phyloP scores from a whole-genome alignment of 1,284 basidiomycete genomes.

The Kalmanozyma brasiliensis region DNA sequence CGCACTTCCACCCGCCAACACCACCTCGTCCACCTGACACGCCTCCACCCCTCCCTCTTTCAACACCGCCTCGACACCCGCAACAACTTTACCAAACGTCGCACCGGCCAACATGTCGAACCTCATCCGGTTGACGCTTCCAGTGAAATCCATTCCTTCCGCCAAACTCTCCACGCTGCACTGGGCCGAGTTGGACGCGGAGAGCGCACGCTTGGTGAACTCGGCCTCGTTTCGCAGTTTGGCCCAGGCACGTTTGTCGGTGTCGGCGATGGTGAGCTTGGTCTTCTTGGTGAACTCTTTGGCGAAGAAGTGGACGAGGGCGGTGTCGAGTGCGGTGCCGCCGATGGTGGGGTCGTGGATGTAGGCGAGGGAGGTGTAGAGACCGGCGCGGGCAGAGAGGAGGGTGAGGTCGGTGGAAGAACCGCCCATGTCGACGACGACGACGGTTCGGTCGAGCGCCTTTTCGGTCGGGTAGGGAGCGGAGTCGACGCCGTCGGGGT shows the following conservation, averaged over 20 bases:
- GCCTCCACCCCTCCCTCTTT: conserved; percentile 77
- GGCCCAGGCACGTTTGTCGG: conserved; percentile 82
- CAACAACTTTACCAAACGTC: conserved; percentile 79
- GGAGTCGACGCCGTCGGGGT: conserved; percentile 64
- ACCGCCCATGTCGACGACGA: conserved; percentile 74
- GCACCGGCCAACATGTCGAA: conserved; percentile 86
- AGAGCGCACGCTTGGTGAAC: conserved; percentile 92
- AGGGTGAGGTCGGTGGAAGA: conserved; percentile 72
- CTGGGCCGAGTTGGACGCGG: conserved; percentile 86
- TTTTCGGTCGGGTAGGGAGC: conserved; percentile 70
- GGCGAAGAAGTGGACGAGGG: conserved; percentile 89
- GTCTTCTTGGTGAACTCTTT: conserved; percentile 98
- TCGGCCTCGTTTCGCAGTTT: conserved; percentile 93
- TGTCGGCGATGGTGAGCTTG: conserved; percentile 75
- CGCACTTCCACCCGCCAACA: conserved; percentile 86
- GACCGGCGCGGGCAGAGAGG: conserved; percentile 71
- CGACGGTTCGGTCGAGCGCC: conserved; percentile 72
- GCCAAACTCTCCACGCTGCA: conserved; percentile 92
- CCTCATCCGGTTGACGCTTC: conserved; percentile 90
- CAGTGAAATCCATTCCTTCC: conserved; percentile 91
- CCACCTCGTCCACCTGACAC: conserved; percentile 82
- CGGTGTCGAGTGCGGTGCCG: conserved; percentile 79
- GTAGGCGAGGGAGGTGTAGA: conserved; percentile 72
- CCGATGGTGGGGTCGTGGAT: conserved; percentile 71
- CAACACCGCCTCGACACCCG: conserved; percentile 76